phyloP scores from a whole-genome alignment of 2,329 filamentous ascomycete species.

The Pseudopithomyces chartarum region DNA sequence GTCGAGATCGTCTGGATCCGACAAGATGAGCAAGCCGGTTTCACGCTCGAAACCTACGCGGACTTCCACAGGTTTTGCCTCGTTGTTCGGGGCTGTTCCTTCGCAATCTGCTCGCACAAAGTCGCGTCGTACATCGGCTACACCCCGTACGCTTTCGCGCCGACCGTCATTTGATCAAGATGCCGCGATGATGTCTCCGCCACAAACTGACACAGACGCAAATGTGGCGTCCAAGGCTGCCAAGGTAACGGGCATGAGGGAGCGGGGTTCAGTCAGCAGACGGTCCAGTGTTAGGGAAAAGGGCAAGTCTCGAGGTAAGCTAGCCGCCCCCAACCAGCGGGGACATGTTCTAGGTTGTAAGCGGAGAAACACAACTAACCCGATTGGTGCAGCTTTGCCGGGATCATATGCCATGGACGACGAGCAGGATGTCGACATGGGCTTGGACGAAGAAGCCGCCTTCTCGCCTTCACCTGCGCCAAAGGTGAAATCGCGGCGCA shows the following conservation, averaged over 20 bases:
- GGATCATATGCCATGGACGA: conserved; percentile 69
- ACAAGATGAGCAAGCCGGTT: conserved; percentile 64
- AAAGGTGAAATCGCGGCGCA: conserved; percentile 45
- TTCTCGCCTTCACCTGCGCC: conserved; percentile 38
- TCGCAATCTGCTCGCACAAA: conserved; percentile 66
- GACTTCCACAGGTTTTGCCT: conserved; percentile 65
- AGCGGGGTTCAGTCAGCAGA: conserved; percentile 39
- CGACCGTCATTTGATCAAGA: conserved; percentile 71
- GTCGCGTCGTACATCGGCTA: conserved; percentile 66
- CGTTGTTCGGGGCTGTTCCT: conserved; percentile 61
- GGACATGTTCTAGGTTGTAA: conserved; percentile 29
- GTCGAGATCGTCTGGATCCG: conserved; percentile 71
- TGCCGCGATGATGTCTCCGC: conserved; percentile 71
- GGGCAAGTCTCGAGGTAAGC: conserved; percentile 57
- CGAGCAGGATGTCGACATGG: conserved; percentile 63
- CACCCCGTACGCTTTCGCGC: conserved; percentile 65
- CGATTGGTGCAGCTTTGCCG: conserved; percentile 43
- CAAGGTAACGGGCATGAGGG: conserved; percentile 69
- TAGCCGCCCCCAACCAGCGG: conserved; percentile 22
- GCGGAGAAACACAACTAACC: conserved; percentile 47
- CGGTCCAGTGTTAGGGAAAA: conserved; percentile 50
- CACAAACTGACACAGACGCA: conserved; percentile 65
- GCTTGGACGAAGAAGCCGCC: conserved; percentile 45
- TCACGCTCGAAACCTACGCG: conserved; percentile 57
- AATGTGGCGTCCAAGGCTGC: conserved; percentile 77